Evolutionary conservation across 148 eudicot species (phyloP).

Genomic region (Rhododendron simsii): DNA sequence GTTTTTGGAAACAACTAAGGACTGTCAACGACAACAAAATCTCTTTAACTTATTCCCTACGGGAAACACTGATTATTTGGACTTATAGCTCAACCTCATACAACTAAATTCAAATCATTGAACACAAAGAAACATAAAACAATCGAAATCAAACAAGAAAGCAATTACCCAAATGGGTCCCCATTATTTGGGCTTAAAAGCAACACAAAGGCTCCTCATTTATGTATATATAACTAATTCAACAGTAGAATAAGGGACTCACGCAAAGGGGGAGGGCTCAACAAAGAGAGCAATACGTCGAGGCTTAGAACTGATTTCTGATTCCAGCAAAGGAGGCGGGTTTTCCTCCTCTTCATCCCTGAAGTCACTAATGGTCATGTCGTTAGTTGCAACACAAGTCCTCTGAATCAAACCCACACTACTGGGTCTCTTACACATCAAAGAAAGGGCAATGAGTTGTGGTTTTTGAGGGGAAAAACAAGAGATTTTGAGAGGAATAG

Average conservation of each 20-base stretch:
- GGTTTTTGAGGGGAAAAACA: not conserved
- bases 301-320: conserved; percentile 55
- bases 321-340: conserved; percentile 50
- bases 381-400: conserved; percentile 16
- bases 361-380: conserved; percentile 41
- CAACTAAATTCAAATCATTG: not conserved
- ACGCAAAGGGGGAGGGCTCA: conserved; percentile 99
- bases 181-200: not conserved
- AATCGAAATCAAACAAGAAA: not conserved
- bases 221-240: not conserved
- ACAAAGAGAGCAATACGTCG: conserved; percentile 94
- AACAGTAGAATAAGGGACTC: conserved; percentile 28
- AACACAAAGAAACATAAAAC: not conserved
- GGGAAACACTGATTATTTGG: too few relatives aligned
- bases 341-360: conserved; percentile 36
- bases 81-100: not conserved
- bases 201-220: not conserved
- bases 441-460: conserved; percentile 29
- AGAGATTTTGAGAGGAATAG: not conserved
- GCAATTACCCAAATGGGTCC: conserved; percentile 5
- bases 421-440: conserved; percentile 11
- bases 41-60: too few relatives aligned
- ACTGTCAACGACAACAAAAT: too few relatives aligned
- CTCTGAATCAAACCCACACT: conserved; percentile 12
- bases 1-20: too few relatives aligned